These are phyloP conservation scores for Plasmodium gallinaceum DNA, from an alignment of 169 alveolate genomes.

Conservation along the genomic window DNA sequence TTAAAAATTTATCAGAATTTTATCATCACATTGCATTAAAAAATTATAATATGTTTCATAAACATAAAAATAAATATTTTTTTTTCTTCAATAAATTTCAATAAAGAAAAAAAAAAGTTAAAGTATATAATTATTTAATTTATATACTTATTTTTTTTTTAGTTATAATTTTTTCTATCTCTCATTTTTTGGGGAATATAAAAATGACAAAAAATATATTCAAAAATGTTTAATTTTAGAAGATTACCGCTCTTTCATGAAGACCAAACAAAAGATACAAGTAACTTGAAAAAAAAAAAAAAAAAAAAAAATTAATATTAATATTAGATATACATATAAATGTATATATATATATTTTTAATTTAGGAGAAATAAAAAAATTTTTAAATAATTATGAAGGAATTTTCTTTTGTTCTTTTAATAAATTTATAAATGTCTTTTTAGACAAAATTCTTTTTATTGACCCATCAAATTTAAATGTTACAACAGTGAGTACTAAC, in stretches of 20 bases:
- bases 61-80: too few species aligned
- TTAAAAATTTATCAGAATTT: too few species aligned
- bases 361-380: conserved; percentile 45
- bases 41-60: not conserved
- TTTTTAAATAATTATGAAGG: conserved; percentile 62
- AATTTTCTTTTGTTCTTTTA: conserved; percentile 32
- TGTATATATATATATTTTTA: not conserved
- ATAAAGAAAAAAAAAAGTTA: not conserved
- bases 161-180: too few species aligned
- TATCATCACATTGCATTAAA: not conserved
- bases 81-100: not conserved
- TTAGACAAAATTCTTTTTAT: conserved; percentile 55
- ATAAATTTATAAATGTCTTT: conserved; percentile 67
- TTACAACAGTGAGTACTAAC: conserved; percentile 55
- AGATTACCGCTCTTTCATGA: conserved; percentile 40
- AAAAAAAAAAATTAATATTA: not conserved
- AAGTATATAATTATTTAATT: too few species aligned
- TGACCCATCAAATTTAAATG: conserved; percentile 48
- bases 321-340: not conserved
- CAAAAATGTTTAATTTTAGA: conserved; percentile 67
- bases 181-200: too few species aligned
- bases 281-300: conserved; percentile 22
- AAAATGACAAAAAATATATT: not conserved
- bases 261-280: conserved; percentile 64
- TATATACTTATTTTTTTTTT: too few species aligned